Base-by-base conservation (phyloP, 345 rosid genomes). In the Rhizophora apiculata region DNA sequence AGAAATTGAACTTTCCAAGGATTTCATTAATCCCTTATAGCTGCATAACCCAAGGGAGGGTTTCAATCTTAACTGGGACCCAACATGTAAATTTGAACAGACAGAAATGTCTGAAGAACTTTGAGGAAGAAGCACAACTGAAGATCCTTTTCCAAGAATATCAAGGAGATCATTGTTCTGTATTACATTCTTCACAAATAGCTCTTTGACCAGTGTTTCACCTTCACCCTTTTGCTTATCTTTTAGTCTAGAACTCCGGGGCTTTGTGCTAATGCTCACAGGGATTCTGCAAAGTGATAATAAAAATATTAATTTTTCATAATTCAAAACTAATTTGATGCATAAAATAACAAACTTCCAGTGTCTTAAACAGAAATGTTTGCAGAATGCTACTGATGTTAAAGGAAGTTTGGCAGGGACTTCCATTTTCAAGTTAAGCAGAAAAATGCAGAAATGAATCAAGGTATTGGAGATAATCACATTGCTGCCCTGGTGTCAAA, bases 201-300 rank as follows among this genome's bases (percentile, higher is more conserved):
- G 79, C 67, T 89, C 91, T 84, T 92, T 95, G 73, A 89, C 84
- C 80, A 92, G 80, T 29, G 76, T 85, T 76, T 95, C 98, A 56
- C 92, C 97, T 84, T 92, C 98, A 65, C 90, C 88, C 79, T 83
- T 90, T 70, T 82, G 86, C 91, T 89, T 95, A 71, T 92, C 91
- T 77, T 92, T 90, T 79, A 92, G 79, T 77, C 98, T 85, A 56
- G 99, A 92, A 84, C 98, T 95, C 73, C 96, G 87, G 31, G 98
- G 99, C 70, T 88, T 93, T 56, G 83, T 26, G 68, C 63, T 65
- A 71, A 77, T 75, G 76, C 78, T 77, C 67, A 62, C 36, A 64
- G 98, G 93, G 56, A 81, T 65, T 78, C 98, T 92, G 88, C 77
- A 85, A 75, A 51, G 74, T 51, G 54, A 76, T 68, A 63, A 43